Base-by-base conservation (phyloP, 345 rosid species). In the Eutrema yunnanense region DNA sequence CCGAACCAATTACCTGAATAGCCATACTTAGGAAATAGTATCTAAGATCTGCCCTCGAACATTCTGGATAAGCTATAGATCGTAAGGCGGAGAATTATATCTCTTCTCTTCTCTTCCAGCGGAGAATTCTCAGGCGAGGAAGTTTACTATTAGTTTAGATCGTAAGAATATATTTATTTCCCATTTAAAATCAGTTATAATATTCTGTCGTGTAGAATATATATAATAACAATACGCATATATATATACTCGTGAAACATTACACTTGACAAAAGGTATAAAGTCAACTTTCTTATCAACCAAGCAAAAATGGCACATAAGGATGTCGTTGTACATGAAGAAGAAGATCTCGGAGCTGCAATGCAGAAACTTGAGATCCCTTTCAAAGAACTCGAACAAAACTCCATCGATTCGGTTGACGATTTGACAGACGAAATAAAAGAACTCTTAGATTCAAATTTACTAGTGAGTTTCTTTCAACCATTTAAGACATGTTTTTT, bases 301-400 rank as follows among this genome's bases (percentile, higher is more conserved):
- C 8, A 63, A 53, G 30, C 4, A 64, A 61, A 29, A 19, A 63
- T 63, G 76, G 4, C 27, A 9, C 63, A 33, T 8, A 16, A 73
- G 0, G 40, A 53, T n/a, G 63, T 16, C 3, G 3, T 54, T 44
- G 40, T 53, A 34, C 33, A 54, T 6, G 57, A 73, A 54, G 76
- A 72, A 53, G 63, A 72, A 54, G 71, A 73, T 63, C 12, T 73
- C 0, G 33, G 40, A 44, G 27, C 40, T 44, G 70, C 71, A 5
- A 33, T 73, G 41, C 32, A 44, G 19, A 54, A 63, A 6, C 63
- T 63, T 26, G 22, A 8, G 0, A 44, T 73, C 41, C 76, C 71
- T 54, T 34, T 33, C 16, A 36, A 27, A 4, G 41, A 34, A 37
- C 3, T 73, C 9, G 22, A 44, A 7, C 7, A n/a, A 48, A n/a